These are phyloP conservation scores for Salvia splendens DNA, from an alignment of 257 asterid genomes.

Conservation along the genomic window DNA sequence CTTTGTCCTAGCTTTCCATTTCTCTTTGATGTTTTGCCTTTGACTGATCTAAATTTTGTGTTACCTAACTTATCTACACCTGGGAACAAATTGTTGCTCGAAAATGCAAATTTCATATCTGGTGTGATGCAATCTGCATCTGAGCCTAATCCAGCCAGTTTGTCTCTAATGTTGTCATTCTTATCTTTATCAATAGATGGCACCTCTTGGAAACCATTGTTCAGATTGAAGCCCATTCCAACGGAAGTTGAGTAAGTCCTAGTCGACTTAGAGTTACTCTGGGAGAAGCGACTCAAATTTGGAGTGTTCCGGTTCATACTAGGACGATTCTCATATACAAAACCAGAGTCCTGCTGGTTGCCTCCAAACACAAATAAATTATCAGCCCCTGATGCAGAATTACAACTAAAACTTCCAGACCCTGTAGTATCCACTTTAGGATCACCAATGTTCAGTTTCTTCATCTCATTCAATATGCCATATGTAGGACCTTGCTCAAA, in stretches of 20 bases:
- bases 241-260: constrained; percentile 36
- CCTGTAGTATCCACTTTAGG: constrained; percentile 42
- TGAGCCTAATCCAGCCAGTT: constrained; percentile 37
- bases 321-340: constrained; percentile 42
- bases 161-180: constrained; percentile 38
- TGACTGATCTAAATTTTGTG: constrained; percentile 41
- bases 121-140: constrained; percentile 43
- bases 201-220: constrained; percentile 33
- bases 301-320: constrained; percentile 34
- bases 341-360: constrained; percentile 33
- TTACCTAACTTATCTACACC: constrained; percentile 38
- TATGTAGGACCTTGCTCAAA: constrained; percentile 43
- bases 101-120: constrained; percentile 44
- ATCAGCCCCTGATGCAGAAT: constrained; percentile 29
- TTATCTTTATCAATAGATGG: constrained; percentile 43
- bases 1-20: constrained; percentile 51
- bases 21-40: constrained; percentile 47
- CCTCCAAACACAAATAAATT: constrained; percentile 49
- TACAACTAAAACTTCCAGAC: constrained; percentile 27
- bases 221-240: constrained; percentile 34
- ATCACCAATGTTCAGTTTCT: constrained; percentile 52
- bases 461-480: constrained; percentile 57
- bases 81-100: constrained; percentile 37
- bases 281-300: constrained; percentile 30
- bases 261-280: constrained; percentile 29